A percentile compares a stretch with the other conserved stretches of the same genome.
These are phyloP conservation scores for Rhizopus arrhizus DNA, from an alignment of 371 early-diverging fungal genomes.

Conservation along the genomic window DNA sequence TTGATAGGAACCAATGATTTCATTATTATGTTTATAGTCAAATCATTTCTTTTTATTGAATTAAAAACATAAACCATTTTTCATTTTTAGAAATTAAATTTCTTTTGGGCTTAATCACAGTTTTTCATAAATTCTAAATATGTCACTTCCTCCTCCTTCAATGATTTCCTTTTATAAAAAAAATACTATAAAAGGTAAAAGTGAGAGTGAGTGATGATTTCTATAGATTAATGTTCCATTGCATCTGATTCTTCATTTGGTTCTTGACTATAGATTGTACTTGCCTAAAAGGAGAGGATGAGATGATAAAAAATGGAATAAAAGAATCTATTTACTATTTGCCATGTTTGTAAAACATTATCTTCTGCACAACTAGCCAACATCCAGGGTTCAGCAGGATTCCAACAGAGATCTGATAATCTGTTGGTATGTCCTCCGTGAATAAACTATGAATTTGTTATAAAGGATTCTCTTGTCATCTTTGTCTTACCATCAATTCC, in stretches of 20 bases:
- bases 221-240: conserved; percentile 2
- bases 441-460: conserved; percentile 69
- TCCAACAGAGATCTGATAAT: conserved; percentile 97
- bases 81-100: too few relatives aligned
- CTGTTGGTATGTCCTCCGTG: conserved; percentile 99
- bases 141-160: too few relatives aligned
- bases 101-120: too few relatives aligned
- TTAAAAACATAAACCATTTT: too few relatives aligned
- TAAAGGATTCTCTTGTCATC: neutral
- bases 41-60: too few relatives aligned
- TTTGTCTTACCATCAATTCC: conserved; percentile 79
- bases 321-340: conserved; percentile 69
- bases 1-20: too few relatives aligned
- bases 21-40: too few relatives aligned
- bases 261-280: conserved; percentile 36
- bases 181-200: too few relatives aligned
- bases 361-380: conserved; percentile 94
- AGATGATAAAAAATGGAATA: neutral
- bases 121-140: too few relatives aligned
- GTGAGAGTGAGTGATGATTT: too few relatives aligned
- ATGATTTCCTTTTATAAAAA: too few relatives aligned
- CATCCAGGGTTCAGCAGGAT: conserved; percentile 94
- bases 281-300: conserved; percentile 23
- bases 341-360: conserved; percentile 98
- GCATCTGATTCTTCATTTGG: conserved; percentile 21